These are phyloP conservation scores for Cercospora canescens DNA, from an alignment of 2,329 filamentous ascomycete species.

Conservation along the genomic window DNA sequence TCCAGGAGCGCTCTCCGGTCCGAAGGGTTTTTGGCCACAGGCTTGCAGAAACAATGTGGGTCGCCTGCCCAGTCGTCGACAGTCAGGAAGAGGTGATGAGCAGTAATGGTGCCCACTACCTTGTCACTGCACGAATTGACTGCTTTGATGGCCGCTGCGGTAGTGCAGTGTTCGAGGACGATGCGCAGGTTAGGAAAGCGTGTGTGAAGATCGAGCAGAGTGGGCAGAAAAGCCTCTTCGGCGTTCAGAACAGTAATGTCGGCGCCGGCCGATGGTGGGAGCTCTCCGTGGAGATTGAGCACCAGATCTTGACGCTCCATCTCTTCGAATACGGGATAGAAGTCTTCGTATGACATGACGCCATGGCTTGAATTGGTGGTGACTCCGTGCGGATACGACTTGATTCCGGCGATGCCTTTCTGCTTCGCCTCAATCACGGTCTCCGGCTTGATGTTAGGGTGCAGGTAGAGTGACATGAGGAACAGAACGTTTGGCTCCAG, in stretches of 20 bases:
- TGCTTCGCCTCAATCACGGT: slow-evolving; percentile 70
- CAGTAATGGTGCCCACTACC: slow-evolving; percentile 80
- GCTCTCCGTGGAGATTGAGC: slow-evolving; percentile 93
- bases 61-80: slow-evolving; percentile 70
- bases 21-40: slow-evolving; percentile 62
- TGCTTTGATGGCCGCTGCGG: slow-evolving; percentile 74
- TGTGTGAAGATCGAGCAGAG: slow-evolving; percentile 69
- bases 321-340: slow-evolving; percentile 79
- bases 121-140: slow-evolving; percentile 75
- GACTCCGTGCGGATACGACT: slow-evolving; percentile 63
- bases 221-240: slow-evolving; percentile 78
- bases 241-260: slow-evolving; percentile 59
- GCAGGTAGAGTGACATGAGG: slow-evolving; percentile 54
- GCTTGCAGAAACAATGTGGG: slow-evolving; percentile 79
- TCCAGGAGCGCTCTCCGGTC: slow-evolving; percentile 72
- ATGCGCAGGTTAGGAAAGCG: slow-evolving; percentile 71
- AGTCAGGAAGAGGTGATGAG: slow-evolving; percentile 80
- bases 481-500: slow-evolving; percentile 52
- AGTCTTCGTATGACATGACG: slow-evolving; percentile 67
- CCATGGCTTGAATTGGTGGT: slow-evolving; percentile 65
- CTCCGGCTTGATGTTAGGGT: slow-evolving; percentile 49
- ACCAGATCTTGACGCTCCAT: slow-evolving; percentile 84
- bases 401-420: slow-evolving; percentile 71
- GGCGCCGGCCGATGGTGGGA: slow-evolving; percentile 54
- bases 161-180: slow-evolving; percentile 83